Base-by-base conservation (phyloP, 23 red algal species). In the Cyanidioschyzon merolae region DNA sequence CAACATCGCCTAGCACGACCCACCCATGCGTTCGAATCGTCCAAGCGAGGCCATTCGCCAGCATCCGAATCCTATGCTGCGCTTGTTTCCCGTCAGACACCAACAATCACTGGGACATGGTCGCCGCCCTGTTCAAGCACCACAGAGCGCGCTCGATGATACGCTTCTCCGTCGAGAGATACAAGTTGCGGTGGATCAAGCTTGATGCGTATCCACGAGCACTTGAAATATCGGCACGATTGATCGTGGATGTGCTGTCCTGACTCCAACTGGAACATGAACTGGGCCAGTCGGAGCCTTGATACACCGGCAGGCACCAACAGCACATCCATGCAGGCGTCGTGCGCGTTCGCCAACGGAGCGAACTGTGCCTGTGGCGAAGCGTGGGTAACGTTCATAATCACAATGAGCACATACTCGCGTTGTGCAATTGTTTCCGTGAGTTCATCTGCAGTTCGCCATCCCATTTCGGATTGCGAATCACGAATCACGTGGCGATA, bases 341-440 rank as follows among this genome's bases (percentile, higher is more conserved):
- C 63, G 30, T 71, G n/a, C 2, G n/a, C 3, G 30, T 27, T 7
- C 12, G 63, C 63, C 3, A 25, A 27, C 63, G 63, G 63, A 7
- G 63, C 63, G 7, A 71, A 35, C 29, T 12, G 21, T 15, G 63
- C 63, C 63, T 71, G 7, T 25, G 63, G n/a, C 12, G n/a, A 25
- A 3, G 63, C 63, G 29, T 71, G 63, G 21, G 16, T 71, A 3
- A 71, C 63, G 29, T 71, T 71, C 63, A 71, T 71, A 7, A 71
- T 27, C 12, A 35, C 63, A 7, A 35, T 35, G 7, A 71, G 32
- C 32, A 32, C 45, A 21, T 54, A 54, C 45, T 54, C 45, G 12
- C 21, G 45, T 21, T 15, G 45, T 7, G 45, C 12, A 15, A 54
- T 25, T 35, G 63, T 71, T 27, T 71, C n/a, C 16, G 21, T 71